A percentile compares a stretch with the other conserved stretches of the same genome.
These are phyloP conservation scores for Thozetella sp. DNA, from an alignment of 495 filamentous ascomycete genomes.

Conservation along the genomic window DNA sequence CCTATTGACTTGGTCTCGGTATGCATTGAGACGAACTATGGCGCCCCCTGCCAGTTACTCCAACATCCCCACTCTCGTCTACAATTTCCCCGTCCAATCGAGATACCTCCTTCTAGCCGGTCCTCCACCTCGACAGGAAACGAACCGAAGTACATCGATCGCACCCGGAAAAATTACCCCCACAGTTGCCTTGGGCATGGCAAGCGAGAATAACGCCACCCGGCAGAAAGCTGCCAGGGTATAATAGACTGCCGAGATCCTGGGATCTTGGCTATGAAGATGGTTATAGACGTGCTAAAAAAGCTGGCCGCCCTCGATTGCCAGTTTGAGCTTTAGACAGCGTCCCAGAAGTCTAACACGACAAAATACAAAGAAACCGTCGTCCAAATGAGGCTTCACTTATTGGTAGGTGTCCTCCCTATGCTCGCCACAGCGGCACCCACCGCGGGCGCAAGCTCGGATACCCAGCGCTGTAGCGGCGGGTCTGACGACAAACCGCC, in stretches of 20 bases:
- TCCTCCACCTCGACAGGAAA: too few species aligned
- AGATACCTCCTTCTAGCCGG: not conserved
- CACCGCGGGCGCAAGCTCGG: not conserved
- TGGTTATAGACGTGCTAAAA: not conserved
- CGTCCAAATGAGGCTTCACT: not conserved
- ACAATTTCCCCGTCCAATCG: not conserved
- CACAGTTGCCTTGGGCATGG: too few species aligned
- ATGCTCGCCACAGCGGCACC: not conserved
- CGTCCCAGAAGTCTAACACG: not conserved
- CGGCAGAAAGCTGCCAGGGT: not conserved
- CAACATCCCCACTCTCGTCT: not conserved
- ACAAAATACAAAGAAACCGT: not conserved
- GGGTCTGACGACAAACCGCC: slow-evolving; percentile 22
- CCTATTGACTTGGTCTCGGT: too few species aligned
- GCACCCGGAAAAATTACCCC: too few species aligned
- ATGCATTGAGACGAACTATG: too few species aligned
- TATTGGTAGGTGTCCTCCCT: not conserved
- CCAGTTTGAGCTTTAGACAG: not conserved
- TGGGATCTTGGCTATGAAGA: not conserved
- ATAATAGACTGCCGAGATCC: not conserved
- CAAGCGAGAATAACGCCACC: too few species aligned
- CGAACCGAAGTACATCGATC: too few species aligned
- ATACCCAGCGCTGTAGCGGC: not conserved
- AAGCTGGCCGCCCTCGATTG: too few species aligned
- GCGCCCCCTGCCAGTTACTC: too few species aligned